Evolutionary conservation across 2,329 filamentous ascomycete genomes (phyloP), one percentile per base, ranked within the genome.

Genomic region (Alternaria atra): DNA sequence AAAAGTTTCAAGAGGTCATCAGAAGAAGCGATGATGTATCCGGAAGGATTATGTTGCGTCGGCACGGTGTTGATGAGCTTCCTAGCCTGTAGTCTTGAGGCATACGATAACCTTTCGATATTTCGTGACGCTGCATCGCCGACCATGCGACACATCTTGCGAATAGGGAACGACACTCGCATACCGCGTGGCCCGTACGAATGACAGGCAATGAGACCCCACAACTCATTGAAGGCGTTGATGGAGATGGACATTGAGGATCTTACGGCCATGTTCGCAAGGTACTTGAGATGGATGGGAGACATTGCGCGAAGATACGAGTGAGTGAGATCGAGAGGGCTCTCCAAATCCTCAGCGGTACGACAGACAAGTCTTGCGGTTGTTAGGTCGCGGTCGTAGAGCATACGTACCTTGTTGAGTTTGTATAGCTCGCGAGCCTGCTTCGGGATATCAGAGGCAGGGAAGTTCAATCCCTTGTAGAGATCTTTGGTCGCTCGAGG

Each of bases 231-330:
- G 69, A 96, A 95, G 0, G 91, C 91, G 65, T 93, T 95, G 72
- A 97, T 91, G 1, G 93, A 96, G 62, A 97, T 93, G 0, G 93
- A 97, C 93, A 97, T 97, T 65, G 92, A 97, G 0, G 92, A 92
- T n/a, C 93, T 88, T 0, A 97, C 93, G 7, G 89, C 90, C 93
- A 97, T 97, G 73, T 97, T 93, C 6, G 82, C 85, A 3, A 97
- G 83, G 69, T 97, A 97, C 73, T 96, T 96, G 55, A 97, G 78
- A 73, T 95, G 92, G 42, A 97, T 94, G 0, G 93, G 93, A 1
- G 92, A 96, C 87, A 97, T 97, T 64, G 94, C 93, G 55, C 93
- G 88, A 2, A 97, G 85, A 73, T 96, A 95, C 0, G 90, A 86
- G 71, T 95, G 91, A 1, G 91, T 95, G 77, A 97, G 88, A 74